Base-by-base conservation (phyloP, 1,139 yeast species). In the Candida sanyaensis region DNA sequence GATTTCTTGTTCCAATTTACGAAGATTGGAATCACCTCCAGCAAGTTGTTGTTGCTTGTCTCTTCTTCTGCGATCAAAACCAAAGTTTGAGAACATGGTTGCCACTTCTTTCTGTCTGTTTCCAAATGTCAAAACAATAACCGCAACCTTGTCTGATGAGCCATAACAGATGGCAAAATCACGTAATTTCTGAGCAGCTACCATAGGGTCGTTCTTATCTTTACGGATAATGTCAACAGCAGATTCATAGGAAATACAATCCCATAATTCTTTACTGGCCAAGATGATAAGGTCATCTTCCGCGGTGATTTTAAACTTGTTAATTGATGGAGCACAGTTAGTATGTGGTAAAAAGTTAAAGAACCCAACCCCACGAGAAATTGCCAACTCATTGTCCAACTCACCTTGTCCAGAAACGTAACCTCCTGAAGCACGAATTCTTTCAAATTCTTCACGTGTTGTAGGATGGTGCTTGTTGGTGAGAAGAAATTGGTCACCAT, bases 101-200 rank as follows among this genome's bases (percentile, higher is more conserved):
- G 71, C 64, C 43, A 64, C 69, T 40, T 58, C 63, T 48, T 63
- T 58, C 50, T 68, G 68, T 48, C 69, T 71, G 51, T 71, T 73
- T 1, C 78, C 79, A 39, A 89, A 75, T 2, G 93, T 84, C 24
- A 93, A 65, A 13, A 95, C 96, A 66, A 89, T 81, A 4, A 92
- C 96, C 32, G 93, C 83, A n/a, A 89, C 78, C 56, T 89, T 88
- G 47, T 88, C 93, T 5, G 80, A 73, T 34, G 95, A 88, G 24
- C 99, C 98, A 63, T 91, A 93, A 1, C 97, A 86, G 51, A 93
- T 83, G 1, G 98, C 98, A 69, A 88, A 90, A 66, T 95, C 99
- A 60, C 98, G 81, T 56, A 93, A 74, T 61, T 88, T 90, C 59
- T 91, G 96, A 0, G 99, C 98, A 1, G 98, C 97, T 31, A 85